Percentiles rank a stretch among this genome's conserved stretches.
phyloP scores from a whole-genome alignment of 1,139 yeast species.

The Blastobotrys serpentis region DNA sequence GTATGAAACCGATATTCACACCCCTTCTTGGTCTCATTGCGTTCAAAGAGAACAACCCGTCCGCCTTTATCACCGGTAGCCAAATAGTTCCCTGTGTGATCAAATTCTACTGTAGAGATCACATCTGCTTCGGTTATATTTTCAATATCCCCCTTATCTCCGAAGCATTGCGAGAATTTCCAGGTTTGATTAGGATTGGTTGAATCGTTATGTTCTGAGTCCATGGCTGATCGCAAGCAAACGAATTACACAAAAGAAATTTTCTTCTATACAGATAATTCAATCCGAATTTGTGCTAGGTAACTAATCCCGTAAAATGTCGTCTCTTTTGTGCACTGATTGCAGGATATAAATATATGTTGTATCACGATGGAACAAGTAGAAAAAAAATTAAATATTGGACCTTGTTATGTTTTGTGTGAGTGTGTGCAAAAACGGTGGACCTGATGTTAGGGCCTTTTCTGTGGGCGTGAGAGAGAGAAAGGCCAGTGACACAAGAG shows the following conservation, averaged over 20 bases:
- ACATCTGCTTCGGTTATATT: conserved; percentile 97
- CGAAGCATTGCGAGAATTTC: conserved; percentile 68
- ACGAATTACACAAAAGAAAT: too few species aligned
- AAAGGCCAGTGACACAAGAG: background rate
- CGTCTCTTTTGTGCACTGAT: too few species aligned
- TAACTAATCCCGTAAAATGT: too few species aligned
- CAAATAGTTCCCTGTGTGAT: conserved; percentile 87
- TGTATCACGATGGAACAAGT: too few species aligned
- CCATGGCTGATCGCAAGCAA: background rate
- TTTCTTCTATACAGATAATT: too few species aligned
- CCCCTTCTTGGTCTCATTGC: conserved; percentile 74
- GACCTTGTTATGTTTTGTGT: too few species aligned
- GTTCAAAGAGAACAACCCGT: conserved; percentile 90
- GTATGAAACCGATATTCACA: conserved; percentile 96
- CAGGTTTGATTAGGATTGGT: conserved; percentile 38
- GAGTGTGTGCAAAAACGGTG: too few species aligned
- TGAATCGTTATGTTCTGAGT: conserved; percentile 28
- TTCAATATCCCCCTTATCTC: conserved; percentile 96
- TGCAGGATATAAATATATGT: too few species aligned
- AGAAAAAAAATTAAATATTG: too few species aligned
- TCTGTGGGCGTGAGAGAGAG: too few species aligned
- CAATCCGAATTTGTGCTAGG: too few species aligned
- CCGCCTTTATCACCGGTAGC: conserved; percentile 99
- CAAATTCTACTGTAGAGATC: conserved; percentile 95
- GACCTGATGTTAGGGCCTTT: too few species aligned